Percentiles rank a stretch among this genome's conserved stretches.
Conservation (phyloP, 2,329 filamentous ascomycete species). For the Dactylellina leptospora region DNA sequence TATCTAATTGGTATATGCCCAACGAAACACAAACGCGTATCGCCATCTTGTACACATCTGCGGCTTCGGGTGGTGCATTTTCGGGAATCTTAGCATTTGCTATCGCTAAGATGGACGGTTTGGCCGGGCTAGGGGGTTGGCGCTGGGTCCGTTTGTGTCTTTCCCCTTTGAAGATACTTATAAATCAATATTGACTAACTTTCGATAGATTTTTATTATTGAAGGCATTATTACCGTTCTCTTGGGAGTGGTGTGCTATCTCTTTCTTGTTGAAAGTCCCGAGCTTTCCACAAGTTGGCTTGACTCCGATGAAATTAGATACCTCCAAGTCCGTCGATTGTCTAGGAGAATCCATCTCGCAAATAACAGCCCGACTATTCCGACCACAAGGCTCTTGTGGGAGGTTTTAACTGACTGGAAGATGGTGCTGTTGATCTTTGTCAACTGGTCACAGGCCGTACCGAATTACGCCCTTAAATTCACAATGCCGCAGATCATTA, state of each 20-base stretch:
- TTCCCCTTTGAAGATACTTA: neutral
- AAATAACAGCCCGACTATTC: slow-evolving; percentile 56
- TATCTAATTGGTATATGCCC: slow-evolving; percentile 74
- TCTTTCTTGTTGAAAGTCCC: slow-evolving; percentile 60
- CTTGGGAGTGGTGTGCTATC: slow-evolving; percentile 54
- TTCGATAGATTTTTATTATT: slow-evolving; percentile 69
- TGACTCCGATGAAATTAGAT: slow-evolving; percentile 61
- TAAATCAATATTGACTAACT: neutral
- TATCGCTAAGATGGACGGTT: slow-evolving; percentile 69
- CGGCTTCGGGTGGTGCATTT: slow-evolving; percentile 70
- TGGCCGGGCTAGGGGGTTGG: slow-evolving; percentile 68
- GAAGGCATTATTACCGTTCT: slow-evolving; percentile 60
- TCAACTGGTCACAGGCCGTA: slow-evolving; percentile 62
- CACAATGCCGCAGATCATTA: slow-evolving; percentile 61
- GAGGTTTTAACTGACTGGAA: slow-evolving; percentile 65
- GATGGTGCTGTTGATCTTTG: slow-evolving; percentile 60
- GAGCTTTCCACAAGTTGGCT: slow-evolving; percentile 60
- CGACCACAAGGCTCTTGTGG: slow-evolving; percentile 59
- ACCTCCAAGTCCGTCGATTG: slow-evolving; percentile 61
- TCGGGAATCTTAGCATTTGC: slow-evolving; percentile 69
- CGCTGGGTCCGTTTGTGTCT: slow-evolving; percentile 63
- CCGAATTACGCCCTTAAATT: slow-evolving; percentile 58
- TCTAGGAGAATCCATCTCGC: slow-evolving; percentile 57
- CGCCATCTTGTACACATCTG: slow-evolving; percentile 69
- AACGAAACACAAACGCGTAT: slow-evolving; percentile 67